Conservation (phyloP, 2,329 filamentous ascomycete species). For the Graphiopsis chlorocephala region DNA sequence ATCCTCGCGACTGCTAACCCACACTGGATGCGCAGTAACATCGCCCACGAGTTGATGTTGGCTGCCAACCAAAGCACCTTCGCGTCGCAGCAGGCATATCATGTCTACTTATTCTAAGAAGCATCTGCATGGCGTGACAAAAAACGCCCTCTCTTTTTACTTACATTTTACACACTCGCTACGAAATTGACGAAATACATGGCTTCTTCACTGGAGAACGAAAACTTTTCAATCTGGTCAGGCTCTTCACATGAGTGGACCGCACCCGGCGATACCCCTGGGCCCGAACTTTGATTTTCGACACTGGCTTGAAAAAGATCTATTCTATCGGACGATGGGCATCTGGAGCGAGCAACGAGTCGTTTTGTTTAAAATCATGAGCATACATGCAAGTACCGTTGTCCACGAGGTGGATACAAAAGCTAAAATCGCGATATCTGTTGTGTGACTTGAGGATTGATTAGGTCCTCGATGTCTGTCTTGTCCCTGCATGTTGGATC, state of each 20-base stretch:
- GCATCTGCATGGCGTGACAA: neutral
- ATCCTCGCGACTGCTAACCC: slow-evolving; percentile 9
- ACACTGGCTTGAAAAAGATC: neutral
- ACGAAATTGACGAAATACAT: slow-evolving; percentile 12
- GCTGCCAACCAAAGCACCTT: neutral
- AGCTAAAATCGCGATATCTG: neutral
- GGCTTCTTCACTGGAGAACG: slow-evolving; percentile 1
- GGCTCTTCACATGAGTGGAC: neutral
- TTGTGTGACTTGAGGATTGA: neutral
- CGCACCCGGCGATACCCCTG: neutral
- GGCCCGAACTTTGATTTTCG: neutral
- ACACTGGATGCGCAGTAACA: neutral
- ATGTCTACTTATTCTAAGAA: neutral
- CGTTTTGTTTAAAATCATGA: neutral
- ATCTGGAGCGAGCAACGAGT: neutral
- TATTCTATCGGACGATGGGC: neutral
- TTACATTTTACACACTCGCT: neutral
- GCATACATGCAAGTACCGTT: neutral
- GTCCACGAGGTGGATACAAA: neutral
- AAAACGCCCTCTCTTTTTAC: neutral
- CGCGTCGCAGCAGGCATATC: neutral
- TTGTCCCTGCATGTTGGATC: neutral
- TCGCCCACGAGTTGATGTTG: neutral
- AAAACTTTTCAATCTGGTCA: neutral
- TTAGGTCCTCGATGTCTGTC: neutral